Conservation (phyloP, 2,329 filamentous ascomycete genomes). For the Neocucurbitaria cava region DNA sequence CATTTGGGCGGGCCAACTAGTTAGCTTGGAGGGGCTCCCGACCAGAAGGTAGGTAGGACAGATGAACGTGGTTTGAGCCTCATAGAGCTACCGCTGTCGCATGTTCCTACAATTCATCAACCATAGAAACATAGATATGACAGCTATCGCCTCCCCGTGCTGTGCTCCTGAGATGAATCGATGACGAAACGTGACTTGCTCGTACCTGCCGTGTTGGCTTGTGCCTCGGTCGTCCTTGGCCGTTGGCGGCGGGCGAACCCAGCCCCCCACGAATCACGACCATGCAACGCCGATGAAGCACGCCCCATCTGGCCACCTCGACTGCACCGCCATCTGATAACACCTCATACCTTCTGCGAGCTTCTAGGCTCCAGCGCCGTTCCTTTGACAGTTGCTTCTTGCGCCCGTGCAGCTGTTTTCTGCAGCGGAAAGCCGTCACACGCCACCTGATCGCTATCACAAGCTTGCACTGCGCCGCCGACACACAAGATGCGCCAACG, state of each 20-base stretch:
- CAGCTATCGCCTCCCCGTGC: no score
- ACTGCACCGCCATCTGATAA: constrained; percentile 2
- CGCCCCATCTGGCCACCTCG: constrained; percentile 22
- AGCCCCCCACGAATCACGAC: constrained; percentile 30
- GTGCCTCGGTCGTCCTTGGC: constrained; percentile 31
- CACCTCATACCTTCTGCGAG: constrained; percentile 9
- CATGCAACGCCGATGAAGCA: constrained; percentile 31
- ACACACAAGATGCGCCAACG: constrained; percentile 44
- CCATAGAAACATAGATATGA: neutral
- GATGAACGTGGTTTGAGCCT: neutral
- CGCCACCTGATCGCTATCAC: constrained; percentile 7
- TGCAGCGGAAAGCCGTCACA: constrained; percentile 2
- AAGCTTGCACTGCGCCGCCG: constrained; percentile 31
- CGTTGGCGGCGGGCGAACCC: constrained; percentile 11
- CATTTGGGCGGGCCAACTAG: constrained; percentile 14
- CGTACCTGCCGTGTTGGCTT: neutral
- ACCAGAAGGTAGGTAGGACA: neutral
- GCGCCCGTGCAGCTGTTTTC: neutral
- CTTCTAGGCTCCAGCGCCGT: constrained; percentile 19
- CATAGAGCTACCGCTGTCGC: neutral
- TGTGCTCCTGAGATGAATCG: neutral
- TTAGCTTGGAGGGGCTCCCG: constrained; percentile 3
- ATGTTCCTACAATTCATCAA: neutral
- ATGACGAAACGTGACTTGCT: neutral
- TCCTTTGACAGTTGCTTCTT: constrained; percentile 9